Percentiles rank a stretch among this genome's conserved stretches.
Evolutionary conservation across 495 filamentous ascomycete genomes (phyloP).

Genomic region (Entonaema liquescens): DNA sequence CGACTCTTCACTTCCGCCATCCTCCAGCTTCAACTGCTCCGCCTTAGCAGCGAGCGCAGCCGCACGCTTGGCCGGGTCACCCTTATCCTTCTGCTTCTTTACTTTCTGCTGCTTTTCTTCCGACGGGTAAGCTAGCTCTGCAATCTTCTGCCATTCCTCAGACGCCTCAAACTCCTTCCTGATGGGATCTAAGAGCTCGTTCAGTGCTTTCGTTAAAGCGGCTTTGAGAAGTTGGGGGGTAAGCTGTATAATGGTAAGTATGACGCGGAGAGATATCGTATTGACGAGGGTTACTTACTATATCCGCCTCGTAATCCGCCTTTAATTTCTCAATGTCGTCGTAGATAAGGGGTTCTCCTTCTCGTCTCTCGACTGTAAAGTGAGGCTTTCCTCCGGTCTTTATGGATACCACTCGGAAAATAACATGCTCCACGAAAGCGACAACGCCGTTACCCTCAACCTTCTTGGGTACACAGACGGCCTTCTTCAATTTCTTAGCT

Average conservation of each 20-base stretch:
- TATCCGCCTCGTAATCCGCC: conserved; percentile 80
- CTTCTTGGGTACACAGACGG: conserved; percentile 75
- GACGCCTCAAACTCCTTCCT: conserved; percentile 72
- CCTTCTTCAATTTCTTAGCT: conserved; percentile 82
- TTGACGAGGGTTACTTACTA: conserved; percentile 62
- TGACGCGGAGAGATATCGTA: neutral
- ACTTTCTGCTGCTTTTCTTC: conserved; percentile 70
- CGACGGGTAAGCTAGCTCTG: conserved; percentile 83
- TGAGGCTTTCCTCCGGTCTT: conserved; percentile 57
- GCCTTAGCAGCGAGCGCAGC: conserved; percentile 37
- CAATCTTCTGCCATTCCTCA: conserved; percentile 82
- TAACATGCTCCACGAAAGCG: conserved; percentile 81
- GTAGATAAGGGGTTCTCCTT: conserved; percentile 82
- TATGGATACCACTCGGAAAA: conserved; percentile 73
- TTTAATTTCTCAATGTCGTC: conserved; percentile 73
- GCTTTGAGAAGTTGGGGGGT: conserved; percentile 86
- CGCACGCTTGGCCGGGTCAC: conserved; percentile 48
- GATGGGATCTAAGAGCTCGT: conserved; percentile 77
- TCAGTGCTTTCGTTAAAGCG: conserved; percentile 74
- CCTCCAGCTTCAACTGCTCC: conserved; percentile 34
- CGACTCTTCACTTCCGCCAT: conserved; percentile 9
- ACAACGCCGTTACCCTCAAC: conserved; percentile 87
- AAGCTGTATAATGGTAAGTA: conserved; percentile 61
- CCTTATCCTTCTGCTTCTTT: conserved; percentile 84
- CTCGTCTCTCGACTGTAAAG: conserved; percentile 63